Evolutionary conservation across 106 monocot genomes (phyloP), one percentile per base, ranked within the genome.

Genomic region (Gastrodia elata): DNA sequence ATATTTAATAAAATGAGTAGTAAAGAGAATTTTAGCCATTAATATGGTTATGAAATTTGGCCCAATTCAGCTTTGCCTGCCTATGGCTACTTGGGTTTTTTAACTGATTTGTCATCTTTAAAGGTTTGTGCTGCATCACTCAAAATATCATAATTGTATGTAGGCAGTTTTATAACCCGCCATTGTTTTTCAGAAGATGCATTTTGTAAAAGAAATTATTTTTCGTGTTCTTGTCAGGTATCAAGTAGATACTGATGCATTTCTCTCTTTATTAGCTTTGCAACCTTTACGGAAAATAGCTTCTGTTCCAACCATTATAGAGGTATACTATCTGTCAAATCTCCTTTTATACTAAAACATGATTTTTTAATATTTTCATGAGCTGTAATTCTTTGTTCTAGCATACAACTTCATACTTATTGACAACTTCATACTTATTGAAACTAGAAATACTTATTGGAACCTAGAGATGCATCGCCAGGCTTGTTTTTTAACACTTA

Each of bases 221-320:
- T 57, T 34, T 28, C 38, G 13, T 65, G 65, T 67, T 74, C 39
- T 64, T 56, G 71, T 74, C 82, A 98, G 98, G 82, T 98, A 88
- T 80, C 88, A 91, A 85, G 88, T 98, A 72, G 98, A 98, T 77
- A 93, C 98, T 24, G 98, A 98, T 85, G 98, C 93, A 73, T 93
- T 98, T 87, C 88, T 98, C 28, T 98, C 91, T 39, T 78, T 98
- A 49, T 75, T 98, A 77, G 98, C 98, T 40, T 75, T 98, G 69
- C 98, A 98, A 82, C 87, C 93, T 84, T 81, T 93, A 77, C 83
- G 80, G 27, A 80, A 80, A 76, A 93, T 93, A 75, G 71, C 77
- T 74, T 77, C 81, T 67, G 39, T 98, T 46, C 98, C 98, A 55
- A 91, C 88, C 26, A 73, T 98, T 82, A 77, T 98, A 73, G 93